Conservation (phyloP, 2,329 filamentous ascomycete genomes). For the Botrytis deweyae region DNA sequence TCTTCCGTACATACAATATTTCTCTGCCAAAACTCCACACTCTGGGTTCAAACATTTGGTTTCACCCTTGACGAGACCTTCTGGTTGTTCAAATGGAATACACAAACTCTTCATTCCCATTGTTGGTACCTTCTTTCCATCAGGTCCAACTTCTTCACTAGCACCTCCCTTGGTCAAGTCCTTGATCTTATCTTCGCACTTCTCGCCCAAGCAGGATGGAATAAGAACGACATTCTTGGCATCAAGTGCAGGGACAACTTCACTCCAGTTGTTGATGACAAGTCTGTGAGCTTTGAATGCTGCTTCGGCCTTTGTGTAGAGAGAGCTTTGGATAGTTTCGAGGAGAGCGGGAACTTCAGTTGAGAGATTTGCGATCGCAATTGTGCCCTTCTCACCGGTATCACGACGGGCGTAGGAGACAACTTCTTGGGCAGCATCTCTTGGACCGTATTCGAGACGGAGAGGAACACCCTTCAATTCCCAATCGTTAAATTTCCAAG, state of each 20-base stretch:
- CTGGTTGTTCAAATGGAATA: constrained; percentile 83
- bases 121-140: constrained; percentile 56
- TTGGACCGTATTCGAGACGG: constrained; percentile 92
- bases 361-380: constrained; percentile 71
- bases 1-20: constrained; percentile 91
- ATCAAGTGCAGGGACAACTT: constrained; percentile 88
- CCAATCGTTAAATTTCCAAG: constrained; percentile 99
- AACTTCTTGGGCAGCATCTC: constrained; percentile 82
- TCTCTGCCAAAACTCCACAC: constrained; percentile 72
- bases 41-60: constrained; percentile 92
- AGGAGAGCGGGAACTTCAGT: constrained; percentile 77
- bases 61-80: constrained; percentile 72
- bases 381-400: constrained; percentile 76
- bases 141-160: constrained; percentile 47
- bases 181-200: constrained; percentile 95
- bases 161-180: constrained; percentile 79
- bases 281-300: constrained; percentile 80
- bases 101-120: constrained; percentile 78
- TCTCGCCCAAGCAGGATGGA: constrained; percentile 76
- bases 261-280: constrained; percentile 80
- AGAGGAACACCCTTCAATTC: constrained; percentile 94
- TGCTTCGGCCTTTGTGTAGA: constrained; percentile 71
- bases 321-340: constrained; percentile 83
- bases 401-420: constrained; percentile 87
- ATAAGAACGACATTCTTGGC: constrained; percentile 90